These are phyloP conservation scores for Calonectria crousiana DNA, from an alignment of 2,329 filamentous ascomycete species.

Conservation along the genomic window DNA sequence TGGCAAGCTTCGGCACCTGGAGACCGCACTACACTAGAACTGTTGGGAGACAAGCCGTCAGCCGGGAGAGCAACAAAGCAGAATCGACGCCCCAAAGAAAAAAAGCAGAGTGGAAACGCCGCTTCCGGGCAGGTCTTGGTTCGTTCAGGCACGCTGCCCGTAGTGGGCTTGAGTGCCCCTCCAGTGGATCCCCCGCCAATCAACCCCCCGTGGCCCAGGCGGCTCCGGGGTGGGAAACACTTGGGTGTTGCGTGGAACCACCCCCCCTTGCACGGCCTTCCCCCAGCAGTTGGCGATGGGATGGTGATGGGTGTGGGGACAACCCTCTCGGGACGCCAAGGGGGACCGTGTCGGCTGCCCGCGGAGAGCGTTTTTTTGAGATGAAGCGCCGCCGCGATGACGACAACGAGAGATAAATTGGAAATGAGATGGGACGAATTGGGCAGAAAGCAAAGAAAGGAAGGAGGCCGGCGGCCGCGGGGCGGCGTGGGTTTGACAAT, in stretches of 20 bases:
- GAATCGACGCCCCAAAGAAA: conserved; percentile 41
- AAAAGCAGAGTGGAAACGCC: conserved; percentile 29
- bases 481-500: background rate
- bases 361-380: conserved; percentile 16
- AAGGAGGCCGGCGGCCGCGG: too few relatives aligned
- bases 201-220: conserved; percentile 19
- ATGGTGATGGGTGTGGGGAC: background rate
- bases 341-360: conserved; percentile 4
- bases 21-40: conserved; percentile 42
- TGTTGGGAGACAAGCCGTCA: conserved; percentile 45
- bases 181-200: conserved; percentile 28
- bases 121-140: conserved; percentile 19
- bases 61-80: conserved; percentile 28
- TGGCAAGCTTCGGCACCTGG: conserved; percentile 43
- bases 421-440: background rate
- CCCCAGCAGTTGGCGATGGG: background rate
- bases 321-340: background rate
- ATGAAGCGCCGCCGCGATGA: background rate
- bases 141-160: background rate
- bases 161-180: conserved; percentile 15
- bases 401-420: background rate
- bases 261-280: background rate
- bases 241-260: conserved; percentile 9
- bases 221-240: conserved; percentile 15
- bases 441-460: background rate